Evolutionary conservation across 176 grass and related monocot genomes (phyloP), one percentile per base, ranked within the genome.

Genomic region (Lolium perenne): DNA sequence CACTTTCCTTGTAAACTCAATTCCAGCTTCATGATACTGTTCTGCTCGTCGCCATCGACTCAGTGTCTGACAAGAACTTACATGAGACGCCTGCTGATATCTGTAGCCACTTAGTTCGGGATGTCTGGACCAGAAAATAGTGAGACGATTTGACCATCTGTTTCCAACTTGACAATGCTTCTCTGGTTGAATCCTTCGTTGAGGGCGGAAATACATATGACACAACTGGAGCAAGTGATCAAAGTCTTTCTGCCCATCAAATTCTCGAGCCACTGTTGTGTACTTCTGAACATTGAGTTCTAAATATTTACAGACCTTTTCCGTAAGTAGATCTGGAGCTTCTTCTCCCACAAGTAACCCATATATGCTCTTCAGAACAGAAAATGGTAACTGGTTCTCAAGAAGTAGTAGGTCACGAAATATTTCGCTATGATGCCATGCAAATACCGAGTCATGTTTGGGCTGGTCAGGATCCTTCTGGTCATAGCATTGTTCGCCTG

Each of bases 11-110:
- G 66, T 75, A 80, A 88, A 72, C 43, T 86, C 38, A 18, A 80
- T 71, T 80, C 84, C 84, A 45, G 75, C 77, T 61, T 87, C 59
- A 17, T 87, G 43, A 40, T 81, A 87, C 12, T 87, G 32, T 51
- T 58, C 60, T 3, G 79, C 78, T 8, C 41, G 60, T 22, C 17
- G 75, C 79, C 86, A 88, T 13, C 38, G 20, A 62, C 23, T 62
- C 41, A 48, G 38, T 72, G 40, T 46, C 17, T 45, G 10, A 23
- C 41, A 46, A 72, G 38, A n/a, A 72, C 20, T 45, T 21, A 21
- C 9, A 72, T 21, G 18, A 72, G 9, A 46, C 12, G 38, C 1
- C 40, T 47, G 41, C 41, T 72, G 38, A 47, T 72, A 2, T 35
- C 32, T 35, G 32, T 35, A 35, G 32, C 32, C 20, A 62, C 57